Conservation (phyloP, 345 rosid genomes). For the Barbarea vulgaris region DNA sequence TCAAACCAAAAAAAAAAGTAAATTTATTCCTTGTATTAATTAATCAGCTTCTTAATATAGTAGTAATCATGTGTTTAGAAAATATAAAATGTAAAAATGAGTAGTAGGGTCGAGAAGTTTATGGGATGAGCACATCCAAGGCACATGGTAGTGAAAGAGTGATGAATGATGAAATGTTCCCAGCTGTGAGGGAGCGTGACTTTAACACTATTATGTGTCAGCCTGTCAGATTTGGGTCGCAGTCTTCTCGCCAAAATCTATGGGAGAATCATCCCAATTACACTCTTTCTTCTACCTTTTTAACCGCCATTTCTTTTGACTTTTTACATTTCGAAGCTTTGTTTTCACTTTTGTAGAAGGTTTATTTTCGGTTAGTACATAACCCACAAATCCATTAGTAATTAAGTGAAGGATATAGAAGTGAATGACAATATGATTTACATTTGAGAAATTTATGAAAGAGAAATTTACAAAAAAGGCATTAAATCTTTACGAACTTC, state of each 20-base stretch:
- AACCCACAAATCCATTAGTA: not conserved
- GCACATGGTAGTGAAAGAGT: slow-evolving; percentile 34
- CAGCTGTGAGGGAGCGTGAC: slow-evolving; percentile 42
- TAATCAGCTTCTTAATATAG: not conserved
- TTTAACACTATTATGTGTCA: slow-evolving; percentile 28
- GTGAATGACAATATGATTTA: not conserved
- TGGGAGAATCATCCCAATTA: not conserved
- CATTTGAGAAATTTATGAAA: no score
- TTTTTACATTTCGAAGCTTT: not conserved
- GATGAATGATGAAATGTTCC: slow-evolving; percentile 27
- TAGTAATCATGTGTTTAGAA: slow-evolving; percentile 1
- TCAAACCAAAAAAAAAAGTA: no score
- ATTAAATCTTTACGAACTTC: no score
- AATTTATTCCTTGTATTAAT: not conserved
- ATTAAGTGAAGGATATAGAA: not conserved
- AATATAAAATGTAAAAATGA: not conserved
- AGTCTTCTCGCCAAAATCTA: slow-evolving; percentile 16
- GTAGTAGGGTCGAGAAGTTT: not conserved
- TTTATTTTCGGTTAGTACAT: not conserved
- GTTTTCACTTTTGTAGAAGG: not conserved
- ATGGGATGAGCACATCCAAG: not conserved
- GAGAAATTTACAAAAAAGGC: no score
- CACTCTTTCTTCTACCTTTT: not conserved
- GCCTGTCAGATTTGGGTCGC: slow-evolving; percentile 26
- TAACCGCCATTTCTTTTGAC: not conserved